These are phyloP conservation scores for Cladorrhinum sp. DNA, from an alignment of 2,329 filamentous ascomycete species.

Conservation along the genomic window DNA sequence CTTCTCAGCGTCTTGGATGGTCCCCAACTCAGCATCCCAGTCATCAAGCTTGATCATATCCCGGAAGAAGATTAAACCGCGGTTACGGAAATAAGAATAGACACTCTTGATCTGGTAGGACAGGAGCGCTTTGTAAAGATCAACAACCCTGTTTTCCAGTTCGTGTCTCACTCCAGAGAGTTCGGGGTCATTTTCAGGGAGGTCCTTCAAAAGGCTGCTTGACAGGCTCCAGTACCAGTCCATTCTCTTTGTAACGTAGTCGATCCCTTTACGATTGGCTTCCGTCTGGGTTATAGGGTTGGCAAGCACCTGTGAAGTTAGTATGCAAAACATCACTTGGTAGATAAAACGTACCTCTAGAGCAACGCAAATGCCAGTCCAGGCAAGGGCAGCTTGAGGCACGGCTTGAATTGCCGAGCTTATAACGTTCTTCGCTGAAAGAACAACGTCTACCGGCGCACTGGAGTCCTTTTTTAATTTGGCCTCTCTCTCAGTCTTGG, in stretches of 20 bases:
- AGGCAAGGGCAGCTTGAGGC: slow-evolving; percentile 37
- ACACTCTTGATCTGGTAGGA: slow-evolving; percentile 41
- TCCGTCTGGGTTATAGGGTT: slow-evolving; percentile 29
- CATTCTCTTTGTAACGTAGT: slow-evolving; percentile 36
- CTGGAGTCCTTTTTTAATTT: background rate
- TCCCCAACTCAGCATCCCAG: slow-evolving; percentile 33
- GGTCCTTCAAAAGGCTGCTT: slow-evolving; percentile 20
- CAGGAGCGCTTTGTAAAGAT: slow-evolving; percentile 40
- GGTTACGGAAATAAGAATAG: slow-evolving; percentile 35
- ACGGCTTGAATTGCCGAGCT: slow-evolving; percentile 27
- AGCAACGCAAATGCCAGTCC: slow-evolving; percentile 35
- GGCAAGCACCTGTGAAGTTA: background rate
- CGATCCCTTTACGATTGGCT: slow-evolving; percentile 34
- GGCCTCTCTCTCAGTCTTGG: background rate
- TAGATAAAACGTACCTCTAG: slow-evolving; percentile 34
- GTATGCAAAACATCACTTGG: too few relatives aligned
- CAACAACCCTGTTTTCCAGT: slow-evolving; percentile 28
- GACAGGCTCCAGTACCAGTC: slow-evolving; percentile 38
- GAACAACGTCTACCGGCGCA: background rate
- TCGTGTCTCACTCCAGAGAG: slow-evolving; percentile 6
- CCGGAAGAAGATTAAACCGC: slow-evolving; percentile 28
- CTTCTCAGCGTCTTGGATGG: slow-evolving; percentile 32
- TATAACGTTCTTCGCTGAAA: background rate
- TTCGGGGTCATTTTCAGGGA: too few relatives aligned
- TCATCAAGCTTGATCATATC: slow-evolving; percentile 34